These are phyloP conservation scores for Chamaenerion angustifolium DNA, from an alignment of 345 rosid genomes.

Conservation along the genomic window DNA sequence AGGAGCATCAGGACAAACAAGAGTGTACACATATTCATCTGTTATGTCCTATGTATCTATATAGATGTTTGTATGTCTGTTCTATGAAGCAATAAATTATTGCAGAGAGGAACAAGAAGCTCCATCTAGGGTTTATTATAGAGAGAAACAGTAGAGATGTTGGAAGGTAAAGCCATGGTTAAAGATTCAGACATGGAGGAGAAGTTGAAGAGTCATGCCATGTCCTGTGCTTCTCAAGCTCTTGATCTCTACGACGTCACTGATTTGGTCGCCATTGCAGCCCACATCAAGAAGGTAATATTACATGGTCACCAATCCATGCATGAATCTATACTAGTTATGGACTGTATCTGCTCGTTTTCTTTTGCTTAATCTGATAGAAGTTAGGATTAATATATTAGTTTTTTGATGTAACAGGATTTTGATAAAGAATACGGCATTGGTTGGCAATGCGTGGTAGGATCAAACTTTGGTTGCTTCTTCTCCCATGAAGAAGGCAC, in stretches of 20 bases:
- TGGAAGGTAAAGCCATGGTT: slow-evolving; percentile 37
- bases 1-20: slow-evolving; percentile 2
- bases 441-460: slow-evolving; percentile 48
- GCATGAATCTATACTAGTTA: no score
- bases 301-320: no score
- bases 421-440: slow-evolving; percentile 30
- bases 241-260: slow-evolving; percentile 34
- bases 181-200: slow-evolving; percentile 85
- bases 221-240: slow-evolving; percentile 72
- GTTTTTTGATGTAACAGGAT: slow-evolving; percentile 12
- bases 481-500: slow-evolving; percentile 31
- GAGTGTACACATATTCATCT: not conserved
- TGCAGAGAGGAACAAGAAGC: no score
- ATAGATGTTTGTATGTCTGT: no score
- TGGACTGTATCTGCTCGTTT: not conserved
- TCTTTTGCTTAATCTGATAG: no score
- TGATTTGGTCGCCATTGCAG: slow-evolving; percentile 28
- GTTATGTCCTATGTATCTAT: not conserved
- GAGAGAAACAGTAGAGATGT: slow-evolving; percentile 16
- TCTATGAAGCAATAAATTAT: no score
- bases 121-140: no score
- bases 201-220: slow-evolving; percentile 84
- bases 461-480: slow-evolving; percentile 37
- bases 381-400: no score
- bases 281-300: slow-evolving; percentile 38